A percentile compares a stretch with the other conserved stretches of the same genome.
These are phyloP conservation scores for Colletotrichum sp. DNA, from an alignment of 2,329 filamentous ascomycete genomes.

Conservation along the genomic window DNA sequence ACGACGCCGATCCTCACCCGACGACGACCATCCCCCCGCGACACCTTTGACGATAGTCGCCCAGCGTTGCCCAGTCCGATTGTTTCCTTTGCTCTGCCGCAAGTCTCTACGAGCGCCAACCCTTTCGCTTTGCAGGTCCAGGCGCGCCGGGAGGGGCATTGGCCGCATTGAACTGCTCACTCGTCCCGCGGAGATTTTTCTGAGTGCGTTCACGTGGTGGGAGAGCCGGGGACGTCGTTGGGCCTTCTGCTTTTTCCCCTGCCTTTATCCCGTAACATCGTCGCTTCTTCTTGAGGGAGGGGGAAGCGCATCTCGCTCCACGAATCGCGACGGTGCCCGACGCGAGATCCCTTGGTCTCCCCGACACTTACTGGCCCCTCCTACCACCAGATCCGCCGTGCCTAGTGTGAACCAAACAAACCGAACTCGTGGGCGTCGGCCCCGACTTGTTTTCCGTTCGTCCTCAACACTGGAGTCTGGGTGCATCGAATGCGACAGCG, in stretches of 20 bases:
- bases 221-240: neutral
- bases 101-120: neutral
- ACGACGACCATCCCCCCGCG: neutral
- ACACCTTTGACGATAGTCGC: neutral
- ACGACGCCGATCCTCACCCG: slow-evolving; percentile 14
- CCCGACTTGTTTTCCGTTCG: neutral
- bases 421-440: neutral
- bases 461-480: neutral
- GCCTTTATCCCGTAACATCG: neutral
- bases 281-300: neutral
- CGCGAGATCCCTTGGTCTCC: neutral
- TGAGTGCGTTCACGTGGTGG: slow-evolving; percentile 12
- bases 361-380: neutral
- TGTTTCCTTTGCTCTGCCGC: neutral
- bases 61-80: neutral
- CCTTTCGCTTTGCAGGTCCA: slow-evolving; percentile 5
- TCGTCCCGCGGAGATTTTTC: neutral
- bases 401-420: neutral
- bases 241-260: neutral
- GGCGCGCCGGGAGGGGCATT: slow-evolving; percentile 11
- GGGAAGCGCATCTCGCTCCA: slow-evolving; percentile 3
- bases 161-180: neutral
- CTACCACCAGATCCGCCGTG: neutral
- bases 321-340: slow-evolving; percentile 11
- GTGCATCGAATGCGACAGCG: neutral